These are phyloP conservation scores for Carex cristatella DNA, from an alignment of 176 grass and related monocot species.

Conservation along the genomic window DNA sequence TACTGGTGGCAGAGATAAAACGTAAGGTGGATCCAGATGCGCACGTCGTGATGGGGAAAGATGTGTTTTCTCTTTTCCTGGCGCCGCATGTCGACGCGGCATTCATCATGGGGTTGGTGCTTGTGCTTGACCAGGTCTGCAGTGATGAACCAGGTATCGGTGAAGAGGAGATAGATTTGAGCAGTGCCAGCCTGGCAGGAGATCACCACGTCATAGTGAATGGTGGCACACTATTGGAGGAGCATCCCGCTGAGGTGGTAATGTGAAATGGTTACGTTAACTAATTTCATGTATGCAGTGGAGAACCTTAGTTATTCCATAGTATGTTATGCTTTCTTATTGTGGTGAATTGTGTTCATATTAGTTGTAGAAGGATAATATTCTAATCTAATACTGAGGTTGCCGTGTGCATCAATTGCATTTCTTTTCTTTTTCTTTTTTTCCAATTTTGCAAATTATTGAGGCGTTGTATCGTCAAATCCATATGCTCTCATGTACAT, in stretches of 20 bases:
- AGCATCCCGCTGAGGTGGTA: background rate
- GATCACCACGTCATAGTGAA: conserved; percentile 24
- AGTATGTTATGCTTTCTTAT: background rate
- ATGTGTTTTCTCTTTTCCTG: conserved; percentile 82
- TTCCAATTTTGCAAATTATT: background rate
- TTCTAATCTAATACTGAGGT: background rate
- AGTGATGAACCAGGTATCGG: conserved; percentile 38
- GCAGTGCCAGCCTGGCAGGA: background rate
- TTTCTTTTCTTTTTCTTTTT: background rate
- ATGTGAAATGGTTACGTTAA: background rate
- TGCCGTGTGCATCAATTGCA: background rate
- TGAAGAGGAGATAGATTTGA: conserved; percentile 30
- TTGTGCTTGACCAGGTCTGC: conserved; percentile 76
- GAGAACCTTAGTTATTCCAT: background rate
- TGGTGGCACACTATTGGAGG: background rate
- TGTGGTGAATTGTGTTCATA: background rate
- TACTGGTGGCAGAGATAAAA: conserved; percentile 58
- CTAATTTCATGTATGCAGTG: background rate
- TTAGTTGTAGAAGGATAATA: background rate
- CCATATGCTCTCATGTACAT: no score
- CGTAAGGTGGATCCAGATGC: conserved; percentile 78
- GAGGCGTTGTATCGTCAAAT: background rate
- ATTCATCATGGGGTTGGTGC: conserved; percentile 79
- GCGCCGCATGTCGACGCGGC: conserved; percentile 57
- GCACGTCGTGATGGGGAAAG: conserved; percentile 59